These are phyloP conservation scores for Backusella morwellensis DNA, from an alignment of 192 early-diverging fungal genomes.

Conservation along the genomic window DNA sequence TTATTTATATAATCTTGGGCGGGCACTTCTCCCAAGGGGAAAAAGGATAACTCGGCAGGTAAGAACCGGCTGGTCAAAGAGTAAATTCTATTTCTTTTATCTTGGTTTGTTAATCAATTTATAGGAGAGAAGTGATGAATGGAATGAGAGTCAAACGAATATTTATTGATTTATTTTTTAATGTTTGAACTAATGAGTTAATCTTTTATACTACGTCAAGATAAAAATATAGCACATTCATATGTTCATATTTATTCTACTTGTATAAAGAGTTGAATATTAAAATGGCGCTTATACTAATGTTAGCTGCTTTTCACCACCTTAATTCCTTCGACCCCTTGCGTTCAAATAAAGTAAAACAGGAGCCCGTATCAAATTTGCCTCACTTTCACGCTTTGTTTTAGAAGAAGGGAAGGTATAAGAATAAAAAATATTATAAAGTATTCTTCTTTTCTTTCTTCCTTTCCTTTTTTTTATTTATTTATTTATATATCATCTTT, in stretches of 20 bases:
- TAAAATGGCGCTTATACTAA: not conserved
- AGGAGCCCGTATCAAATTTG: not conserved
- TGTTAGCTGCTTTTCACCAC: not conserved
- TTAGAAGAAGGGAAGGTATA: not conserved
- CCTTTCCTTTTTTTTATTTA: not conserved
- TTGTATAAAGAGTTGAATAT: not conserved
- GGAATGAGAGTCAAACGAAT: not conserved
- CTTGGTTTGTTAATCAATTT: slow-evolving; percentile 5
- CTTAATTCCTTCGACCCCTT: not conserved
- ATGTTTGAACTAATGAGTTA: not conserved
- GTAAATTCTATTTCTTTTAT: slow-evolving; percentile 1
- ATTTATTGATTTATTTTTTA: not conserved
- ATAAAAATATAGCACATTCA: not conserved
- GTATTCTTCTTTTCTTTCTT: not conserved
- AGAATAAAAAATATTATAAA: not conserved
- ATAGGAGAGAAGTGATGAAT: not conserved
- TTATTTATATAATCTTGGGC: not conserved
- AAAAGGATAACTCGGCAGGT: slow-evolving; percentile 5
- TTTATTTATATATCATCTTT: not conserved
- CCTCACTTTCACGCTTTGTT: not conserved
- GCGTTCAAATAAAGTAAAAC: not conserved
- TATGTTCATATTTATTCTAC: not conserved
- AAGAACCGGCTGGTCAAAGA: slow-evolving; percentile 1
- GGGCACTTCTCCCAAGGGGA: not conserved
- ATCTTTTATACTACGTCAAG: not conserved